phyloP scores from a whole-genome alignment of 805 yeast genomes.

The Yarrowia hollandica region DNA sequence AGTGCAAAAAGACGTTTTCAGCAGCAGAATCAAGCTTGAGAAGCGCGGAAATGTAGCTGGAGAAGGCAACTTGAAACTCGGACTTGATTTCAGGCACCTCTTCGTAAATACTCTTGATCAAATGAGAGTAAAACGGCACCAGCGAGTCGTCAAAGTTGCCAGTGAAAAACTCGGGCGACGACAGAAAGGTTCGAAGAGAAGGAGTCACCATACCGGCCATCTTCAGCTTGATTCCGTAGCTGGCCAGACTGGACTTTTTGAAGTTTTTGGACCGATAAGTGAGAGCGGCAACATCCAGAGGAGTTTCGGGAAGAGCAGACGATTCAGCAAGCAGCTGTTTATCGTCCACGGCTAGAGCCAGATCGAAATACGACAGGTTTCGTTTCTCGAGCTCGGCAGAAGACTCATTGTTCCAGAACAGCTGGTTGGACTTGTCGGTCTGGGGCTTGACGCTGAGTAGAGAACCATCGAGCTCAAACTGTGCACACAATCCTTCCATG shows the following conservation, averaged over 20 bases:
- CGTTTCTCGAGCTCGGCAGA: neutral
- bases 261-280: constrained; percentile 16
- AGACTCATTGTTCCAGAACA: neutral
- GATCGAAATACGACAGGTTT: constrained; percentile 18
- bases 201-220: constrained; percentile 18
- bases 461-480: neutral
- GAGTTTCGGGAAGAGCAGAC: constrained; percentile 19
- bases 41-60: neutral
- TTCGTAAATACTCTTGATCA: constrained; percentile 13
- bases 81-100: neutral
- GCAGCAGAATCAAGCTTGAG: neutral
- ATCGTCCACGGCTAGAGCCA: constrained; percentile 12
- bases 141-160: neutral
- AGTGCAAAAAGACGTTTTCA: neutral
- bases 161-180: constrained; percentile 18
- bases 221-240: constrained; percentile 8
- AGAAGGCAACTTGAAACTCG: neutral
- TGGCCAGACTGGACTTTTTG: constrained; percentile 1
- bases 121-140: constrained; percentile 7
- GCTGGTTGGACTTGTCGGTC: constrained; percentile 8
- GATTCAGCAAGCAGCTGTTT: constrained; percentile 6
- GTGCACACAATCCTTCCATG: constrained; percentile 24
- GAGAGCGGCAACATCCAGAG: constrained; percentile 8
- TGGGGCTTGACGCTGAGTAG: neutral
- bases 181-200: neutral